Base-by-base conservation (phyloP, 805 yeast species). In the Cyberlindnera maritima region DNA sequence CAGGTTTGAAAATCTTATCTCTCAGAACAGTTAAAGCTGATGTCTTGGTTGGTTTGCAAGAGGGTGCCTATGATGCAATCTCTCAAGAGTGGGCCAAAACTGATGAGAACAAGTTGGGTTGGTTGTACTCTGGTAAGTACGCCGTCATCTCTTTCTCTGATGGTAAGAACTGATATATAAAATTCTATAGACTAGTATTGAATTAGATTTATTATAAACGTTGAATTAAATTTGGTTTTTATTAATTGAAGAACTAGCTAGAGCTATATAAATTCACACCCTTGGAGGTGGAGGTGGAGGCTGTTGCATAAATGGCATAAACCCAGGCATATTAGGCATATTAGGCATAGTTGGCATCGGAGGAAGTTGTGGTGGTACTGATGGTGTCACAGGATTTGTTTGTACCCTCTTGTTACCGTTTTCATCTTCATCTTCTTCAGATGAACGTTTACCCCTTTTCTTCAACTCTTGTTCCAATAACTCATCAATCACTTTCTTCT, bases 21-120 rank as follows among this genome's bases (percentile, higher is more conserved):
- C 75, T 94, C 58, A 81, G 99, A 71, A 94, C 98, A 2, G 85
- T 96, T 65, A 94, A 94, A 68, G 97, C 98, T 1, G 99, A 94
- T 63, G 98, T 91, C 7, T 83, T 86, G 44, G 97, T 88, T 35
- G 98, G 96, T 1, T 76, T 94, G 53, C 74, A 76, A 4, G 75
- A 72, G 34, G 97, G 96, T 3, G 68, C 79, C 36, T 87, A 86
- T 55, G 90, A 84, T 57, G 74, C 80, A 60, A 74, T 92, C 53
- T 74, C 79, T 38, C 66, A 75, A 47, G 66, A 69, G 36, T 91
- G 88, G 86, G 56, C 66, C 33, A 68, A 68, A 60, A 83, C 87
- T 0, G 80, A 85, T 50, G 83, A 83, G 49, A 65, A 72, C 42
- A 88, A 87, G 21, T 80, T 80, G 39, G 79, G 83, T 53, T 94